phyloP scores from a whole-genome alignment of 345 rosid genomes.

The Camelina neglecta region DNA sequence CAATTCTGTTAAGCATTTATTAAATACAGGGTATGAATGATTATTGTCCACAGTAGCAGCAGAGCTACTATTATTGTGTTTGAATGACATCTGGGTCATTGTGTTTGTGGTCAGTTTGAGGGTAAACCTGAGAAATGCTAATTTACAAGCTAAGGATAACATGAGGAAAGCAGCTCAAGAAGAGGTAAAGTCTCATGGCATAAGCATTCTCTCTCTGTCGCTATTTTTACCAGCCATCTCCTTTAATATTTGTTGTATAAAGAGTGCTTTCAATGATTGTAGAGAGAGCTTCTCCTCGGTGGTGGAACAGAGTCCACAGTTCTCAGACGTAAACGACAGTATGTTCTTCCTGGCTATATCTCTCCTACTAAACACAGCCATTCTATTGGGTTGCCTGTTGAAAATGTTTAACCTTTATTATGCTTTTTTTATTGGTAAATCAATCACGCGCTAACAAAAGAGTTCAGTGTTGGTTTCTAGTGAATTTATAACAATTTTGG shows the following conservation, averaged over 20 bases:
- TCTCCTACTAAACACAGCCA: background rate
- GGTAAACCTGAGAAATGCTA: slow-evolving; percentile 75
- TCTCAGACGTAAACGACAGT: slow-evolving; percentile 90
- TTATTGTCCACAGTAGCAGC: slow-evolving; percentile 10
- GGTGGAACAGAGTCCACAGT: slow-evolving; percentile 93
- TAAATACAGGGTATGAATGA: background rate
- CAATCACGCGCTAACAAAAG: background rate
- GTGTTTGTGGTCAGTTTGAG: slow-evolving; percentile 60
- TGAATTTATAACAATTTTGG: background rate
- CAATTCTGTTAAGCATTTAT: slow-evolving; percentile 9
- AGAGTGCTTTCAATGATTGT: slow-evolving; percentile 36
- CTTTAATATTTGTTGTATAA: background rate
- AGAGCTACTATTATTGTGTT: background rate
- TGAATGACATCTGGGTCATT: background rate
- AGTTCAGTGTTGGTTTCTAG: slow-evolving; percentile 7
- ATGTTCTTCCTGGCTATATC: slow-evolving; percentile 37
- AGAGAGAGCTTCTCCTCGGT: slow-evolving; percentile 96
- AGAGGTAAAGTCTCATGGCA: slow-evolving; percentile 55
- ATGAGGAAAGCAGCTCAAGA: slow-evolving; percentile 83
- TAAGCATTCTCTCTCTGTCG: slow-evolving; percentile 4
- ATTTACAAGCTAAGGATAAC: slow-evolving; percentile 87
- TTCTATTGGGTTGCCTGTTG: background rate
- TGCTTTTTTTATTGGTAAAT: slow-evolving; percentile 2
- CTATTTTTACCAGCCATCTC: background rate
- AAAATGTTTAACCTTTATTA: background rate